These are phyloP conservation scores for Beta lomatogona DNA, from an alignment of 179 eudicot genomes.

Conservation along the genomic window DNA sequence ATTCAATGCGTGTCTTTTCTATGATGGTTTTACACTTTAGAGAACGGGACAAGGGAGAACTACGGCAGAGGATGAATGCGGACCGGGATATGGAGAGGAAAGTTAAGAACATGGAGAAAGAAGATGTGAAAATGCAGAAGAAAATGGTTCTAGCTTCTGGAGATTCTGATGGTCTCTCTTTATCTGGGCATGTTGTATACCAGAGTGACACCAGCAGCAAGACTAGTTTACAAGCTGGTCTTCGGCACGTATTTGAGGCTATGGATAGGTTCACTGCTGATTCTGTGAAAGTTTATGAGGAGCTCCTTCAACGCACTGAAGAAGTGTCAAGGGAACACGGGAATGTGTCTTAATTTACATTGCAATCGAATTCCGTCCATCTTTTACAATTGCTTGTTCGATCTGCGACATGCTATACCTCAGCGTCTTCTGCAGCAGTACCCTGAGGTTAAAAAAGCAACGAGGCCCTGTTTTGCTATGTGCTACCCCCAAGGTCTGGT, in stretches of 20 bases:
- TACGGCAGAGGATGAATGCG: slow-evolving; percentile 63
- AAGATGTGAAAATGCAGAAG: slow-evolving; percentile 77
- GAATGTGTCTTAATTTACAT: slow-evolving; percentile 35
- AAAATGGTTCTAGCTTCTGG: slow-evolving; percentile 46
- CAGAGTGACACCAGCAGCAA: slow-evolving; percentile 82
- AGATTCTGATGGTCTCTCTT: slow-evolving; percentile 40
- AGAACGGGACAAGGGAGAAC: slow-evolving; percentile 71
- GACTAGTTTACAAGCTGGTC: slow-evolving; percentile 58
- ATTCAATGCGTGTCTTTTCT: slow-evolving; percentile 75
- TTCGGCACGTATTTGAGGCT: slow-evolving; percentile 75
- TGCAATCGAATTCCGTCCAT: background rate
- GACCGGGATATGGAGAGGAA: slow-evolving; percentile 66
- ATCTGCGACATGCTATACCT: slow-evolving; percentile 2
- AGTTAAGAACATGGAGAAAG: slow-evolving; percentile 70
- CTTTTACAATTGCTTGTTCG: background rate
- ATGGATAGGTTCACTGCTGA: slow-evolving; percentile 70
- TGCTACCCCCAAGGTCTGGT: background rate
- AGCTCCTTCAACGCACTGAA: slow-evolving; percentile 66
- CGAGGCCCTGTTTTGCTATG: background rate
- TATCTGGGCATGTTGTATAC: slow-evolving; percentile 64
- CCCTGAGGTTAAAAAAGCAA: background rate
- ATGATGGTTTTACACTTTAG: slow-evolving; percentile 64
- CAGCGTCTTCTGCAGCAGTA: background rate
- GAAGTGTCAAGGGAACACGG: slow-evolving; percentile 53
- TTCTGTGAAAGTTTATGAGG: slow-evolving; percentile 76